Evolutionary conservation across 257 asterid genomes (phyloP).

Genomic region (Solanum bulbocastanum): DNA sequence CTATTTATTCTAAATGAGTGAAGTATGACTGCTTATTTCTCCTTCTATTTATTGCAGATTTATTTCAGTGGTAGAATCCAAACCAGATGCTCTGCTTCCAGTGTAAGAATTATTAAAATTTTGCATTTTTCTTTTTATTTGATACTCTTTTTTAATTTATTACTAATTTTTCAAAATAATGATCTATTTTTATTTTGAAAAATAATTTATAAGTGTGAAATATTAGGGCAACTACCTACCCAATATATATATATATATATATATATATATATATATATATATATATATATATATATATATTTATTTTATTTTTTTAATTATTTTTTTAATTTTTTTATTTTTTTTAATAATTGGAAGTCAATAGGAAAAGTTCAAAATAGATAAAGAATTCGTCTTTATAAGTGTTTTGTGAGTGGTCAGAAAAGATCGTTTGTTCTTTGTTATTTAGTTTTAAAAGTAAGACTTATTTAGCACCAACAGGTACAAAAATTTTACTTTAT

Average conservation of each 20-base stretch:
- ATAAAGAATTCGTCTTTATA: neutral
- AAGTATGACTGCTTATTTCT: neutral
- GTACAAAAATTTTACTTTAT: neutral
- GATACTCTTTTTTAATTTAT: neutral
- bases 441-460: neutral
- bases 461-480: neutral
- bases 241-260: no score
- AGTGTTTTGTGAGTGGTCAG: neutral
- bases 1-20: neutral
- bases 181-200: neutral
- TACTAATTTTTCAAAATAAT: neutral
- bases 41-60: constrained; percentile 23
- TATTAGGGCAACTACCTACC: neutral
- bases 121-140: neutral
- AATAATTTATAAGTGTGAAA: neutral
- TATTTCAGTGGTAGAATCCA: constrained; percentile 43
- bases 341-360: neutral
- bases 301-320: no score
- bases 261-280: no score
- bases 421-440: neutral
- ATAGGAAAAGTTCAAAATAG: neutral
- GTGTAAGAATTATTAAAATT: constrained; percentile 28
- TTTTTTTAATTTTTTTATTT: no score
- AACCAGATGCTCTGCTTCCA: constrained; percentile 75
- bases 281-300: no score